These are phyloP conservation scores for Pleurotus eryngii DNA, from an alignment of 768 basidiomycete genomes.

Conservation along the genomic window DNA sequence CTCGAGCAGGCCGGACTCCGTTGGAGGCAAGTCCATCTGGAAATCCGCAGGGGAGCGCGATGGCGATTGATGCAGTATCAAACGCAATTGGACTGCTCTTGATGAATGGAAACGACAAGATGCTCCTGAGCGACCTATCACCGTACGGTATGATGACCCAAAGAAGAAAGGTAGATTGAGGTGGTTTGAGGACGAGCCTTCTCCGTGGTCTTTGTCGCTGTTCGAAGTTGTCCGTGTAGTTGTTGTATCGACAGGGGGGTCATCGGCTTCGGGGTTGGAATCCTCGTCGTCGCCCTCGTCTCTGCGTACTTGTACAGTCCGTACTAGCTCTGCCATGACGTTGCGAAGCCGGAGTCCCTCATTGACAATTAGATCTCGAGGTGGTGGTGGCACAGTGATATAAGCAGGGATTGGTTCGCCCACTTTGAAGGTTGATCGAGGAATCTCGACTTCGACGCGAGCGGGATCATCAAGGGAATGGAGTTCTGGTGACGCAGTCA, in stretches of 20 bases:
- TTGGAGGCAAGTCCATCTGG: constrained; percentile 37
- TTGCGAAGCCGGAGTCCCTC: constrained; percentile 76
- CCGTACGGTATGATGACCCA: constrained; percentile 43
- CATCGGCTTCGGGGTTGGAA: constrained; percentile 27
- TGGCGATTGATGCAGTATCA: constrained; percentile 70
- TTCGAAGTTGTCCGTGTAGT: constrained; percentile 29
- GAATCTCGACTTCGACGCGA: constrained; percentile 65
- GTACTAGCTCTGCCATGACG: constrained; percentile 74
- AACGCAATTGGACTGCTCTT: constrained; percentile 70
- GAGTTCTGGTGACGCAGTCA: constrained; percentile 60
- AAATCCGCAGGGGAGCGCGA: constrained; percentile 47
- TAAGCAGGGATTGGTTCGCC: constrained; percentile 79
- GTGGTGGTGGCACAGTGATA: constrained; percentile 75
- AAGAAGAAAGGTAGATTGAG: constrained; percentile 35
- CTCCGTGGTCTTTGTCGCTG: constrained; percentile 17
- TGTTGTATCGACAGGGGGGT: constrained; percentile 14
- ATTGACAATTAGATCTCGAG: constrained; percentile 61
- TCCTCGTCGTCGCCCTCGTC: constrained; percentile 39
- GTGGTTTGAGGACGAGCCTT: constrained; percentile 36
- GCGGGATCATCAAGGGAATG: constrained; percentile 60
- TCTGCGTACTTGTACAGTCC: constrained; percentile 55
- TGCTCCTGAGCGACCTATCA: constrained; percentile 84
- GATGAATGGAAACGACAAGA: constrained; percentile 86
- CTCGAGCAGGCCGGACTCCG: constrained; percentile 45
- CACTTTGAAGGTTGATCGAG: constrained; percentile 65